Conservation (phyloP, 2,329 filamentous ascomycete genomes). For the Fusarium solani-melongenae region DNA sequence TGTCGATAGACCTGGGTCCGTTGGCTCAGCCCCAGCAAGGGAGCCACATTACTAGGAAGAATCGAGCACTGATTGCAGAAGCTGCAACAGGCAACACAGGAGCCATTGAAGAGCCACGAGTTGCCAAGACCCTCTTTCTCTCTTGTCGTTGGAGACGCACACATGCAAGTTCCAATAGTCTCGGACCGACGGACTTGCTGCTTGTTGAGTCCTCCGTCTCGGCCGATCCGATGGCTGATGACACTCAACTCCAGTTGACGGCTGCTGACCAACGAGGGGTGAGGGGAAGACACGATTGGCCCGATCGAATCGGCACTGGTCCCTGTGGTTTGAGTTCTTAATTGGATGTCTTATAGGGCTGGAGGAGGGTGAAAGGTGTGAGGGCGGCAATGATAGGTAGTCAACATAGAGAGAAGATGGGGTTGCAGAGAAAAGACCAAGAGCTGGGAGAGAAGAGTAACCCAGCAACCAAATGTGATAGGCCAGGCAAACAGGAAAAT, state of each 20-base stretch:
- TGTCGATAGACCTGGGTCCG: conserved; percentile 6
- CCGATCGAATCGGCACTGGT: conserved; percentile 11
- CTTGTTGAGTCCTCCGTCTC: not conserved
- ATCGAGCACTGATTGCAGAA: conserved; percentile 36
- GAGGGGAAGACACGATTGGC: conserved; percentile 3
- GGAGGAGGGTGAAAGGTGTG: not conserved
- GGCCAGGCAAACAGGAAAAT: not conserved
- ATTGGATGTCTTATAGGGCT: conserved; percentile 10
- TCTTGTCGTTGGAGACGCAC: conserved; percentile 17
- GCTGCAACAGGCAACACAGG: conserved; percentile 23
- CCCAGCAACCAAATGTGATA: not conserved
- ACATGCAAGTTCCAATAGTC: not conserved
- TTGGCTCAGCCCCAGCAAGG: conserved; percentile 5
- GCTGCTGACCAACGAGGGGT: not conserved
- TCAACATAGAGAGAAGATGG: not conserved
- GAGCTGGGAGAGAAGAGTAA: not conserved
- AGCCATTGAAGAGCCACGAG: conserved; percentile 13
- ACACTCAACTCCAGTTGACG: not conserved
- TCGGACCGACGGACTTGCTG: conserved; percentile 7
- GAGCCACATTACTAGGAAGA: conserved; percentile 28
- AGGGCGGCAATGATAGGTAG: not conserved
- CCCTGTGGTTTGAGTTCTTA: conserved; percentile 6
- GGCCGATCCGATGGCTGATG: conserved; percentile 14
- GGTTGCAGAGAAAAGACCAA: not conserved
- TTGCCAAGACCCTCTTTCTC: conserved; percentile 11